Conservation (phyloP, 2,329 filamentous ascomycete genomes). For the Xylaria sp. region DNA sequence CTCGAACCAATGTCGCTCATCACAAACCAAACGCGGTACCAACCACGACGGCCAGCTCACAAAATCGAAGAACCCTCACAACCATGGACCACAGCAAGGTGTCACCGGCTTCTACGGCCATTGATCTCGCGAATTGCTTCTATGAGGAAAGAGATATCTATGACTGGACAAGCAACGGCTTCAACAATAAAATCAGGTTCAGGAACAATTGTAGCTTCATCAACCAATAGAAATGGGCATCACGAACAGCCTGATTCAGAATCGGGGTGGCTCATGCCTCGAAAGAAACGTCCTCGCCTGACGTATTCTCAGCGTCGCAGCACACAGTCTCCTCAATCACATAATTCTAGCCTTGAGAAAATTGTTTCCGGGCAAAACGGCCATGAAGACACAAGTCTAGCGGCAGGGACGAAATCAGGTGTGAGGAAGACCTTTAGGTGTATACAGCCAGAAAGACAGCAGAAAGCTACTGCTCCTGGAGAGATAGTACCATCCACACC, state of each 20-base stretch:
- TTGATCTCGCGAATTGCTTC: slow-evolving; percentile 55
- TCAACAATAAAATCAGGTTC: slow-evolving; percentile 10
- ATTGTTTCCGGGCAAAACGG: slow-evolving; percentile 2
- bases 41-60: slow-evolving; percentile 36
- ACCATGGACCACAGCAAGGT: slow-evolving; percentile 56
- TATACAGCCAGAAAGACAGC: slow-evolving; percentile 28
- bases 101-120: slow-evolving; percentile 56
- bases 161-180: slow-evolving; percentile 8
- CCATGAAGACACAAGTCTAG: slow-evolving; percentile 9
- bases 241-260: slow-evolving; percentile 26
- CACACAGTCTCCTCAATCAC: slow-evolving; percentile 7
- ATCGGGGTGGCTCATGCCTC: slow-evolving; percentile 43
- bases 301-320: slow-evolving; percentile 47
- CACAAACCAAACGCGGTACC: slow-evolving; percentile 36
- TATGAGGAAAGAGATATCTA: slow-evolving; percentile 49
- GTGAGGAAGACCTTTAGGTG: slow-evolving; percentile 37
- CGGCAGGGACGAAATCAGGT: slow-evolving; percentile 12
- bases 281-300: slow-evolving; percentile 47
- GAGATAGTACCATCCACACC: slow-evolving; percentile 47
- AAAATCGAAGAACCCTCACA: slow-evolving; percentile 38
- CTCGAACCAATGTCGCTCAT: slow-evolving; percentile 36
- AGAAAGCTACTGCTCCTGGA: slow-evolving; percentile 33
- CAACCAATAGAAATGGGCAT: background rate
- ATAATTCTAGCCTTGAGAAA: background rate
- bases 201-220: slow-evolving; percentile 8